Conservation (phyloP, 2,329 filamentous ascomycete genomes). For the Botrytis medusae region DNA sequence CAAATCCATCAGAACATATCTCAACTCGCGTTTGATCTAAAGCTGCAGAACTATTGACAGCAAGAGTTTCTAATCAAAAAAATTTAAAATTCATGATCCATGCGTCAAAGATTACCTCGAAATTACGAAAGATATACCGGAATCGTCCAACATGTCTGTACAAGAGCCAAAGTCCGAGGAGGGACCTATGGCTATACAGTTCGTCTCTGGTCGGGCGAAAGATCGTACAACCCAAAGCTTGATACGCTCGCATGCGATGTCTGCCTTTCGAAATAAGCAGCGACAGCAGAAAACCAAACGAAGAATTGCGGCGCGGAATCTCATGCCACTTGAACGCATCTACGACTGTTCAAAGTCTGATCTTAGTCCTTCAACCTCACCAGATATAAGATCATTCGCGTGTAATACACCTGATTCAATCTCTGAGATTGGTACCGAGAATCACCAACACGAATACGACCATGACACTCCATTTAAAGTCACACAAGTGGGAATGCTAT, state of each 20-base stretch:
- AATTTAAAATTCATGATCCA: not conserved
- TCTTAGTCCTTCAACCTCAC: not conserved
- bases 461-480: not conserved
- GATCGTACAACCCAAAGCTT: not conserved
- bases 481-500: not conserved
- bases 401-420: not conserved
- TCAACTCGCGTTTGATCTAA: not conserved
- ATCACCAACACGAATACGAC: not conserved
- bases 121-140: not conserved
- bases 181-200: not conserved
- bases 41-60: not conserved
- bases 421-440: not conserved
- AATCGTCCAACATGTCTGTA: not conserved
- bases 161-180: not conserved
- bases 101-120: not conserved
- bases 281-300: not conserved
- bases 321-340: not conserved
- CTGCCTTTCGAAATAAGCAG: not conserved
- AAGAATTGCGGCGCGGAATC: not conserved
- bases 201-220: conserved; percentile 8
- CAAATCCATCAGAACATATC: not conserved
- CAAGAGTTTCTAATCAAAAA: not conserved
- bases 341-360: not conserved
- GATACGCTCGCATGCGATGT: conserved; percentile 13
- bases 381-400: not conserved